Evolutionary conservation across 164 flowering plant species (phyloP).

Genomic region (Hamamelis virginiana): DNA sequence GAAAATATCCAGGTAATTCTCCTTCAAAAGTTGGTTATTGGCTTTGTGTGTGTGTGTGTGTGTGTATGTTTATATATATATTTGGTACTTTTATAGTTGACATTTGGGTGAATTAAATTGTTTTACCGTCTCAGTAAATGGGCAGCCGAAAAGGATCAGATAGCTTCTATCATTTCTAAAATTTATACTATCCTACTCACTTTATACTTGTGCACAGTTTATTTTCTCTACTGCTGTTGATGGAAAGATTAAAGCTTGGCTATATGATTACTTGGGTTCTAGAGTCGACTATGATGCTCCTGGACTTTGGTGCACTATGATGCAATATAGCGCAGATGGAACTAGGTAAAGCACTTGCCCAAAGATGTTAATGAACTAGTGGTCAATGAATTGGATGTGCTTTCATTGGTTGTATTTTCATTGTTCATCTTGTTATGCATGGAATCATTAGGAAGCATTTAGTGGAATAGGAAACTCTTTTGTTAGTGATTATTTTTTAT

Average conservation of each 20-base stretch:
- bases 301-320: conserved; percentile 48
- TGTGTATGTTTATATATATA: no score
- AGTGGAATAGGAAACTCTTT: neutral
- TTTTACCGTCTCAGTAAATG: neutral
- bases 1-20: conserved; percentile 58
- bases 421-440: neutral
- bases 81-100: neutral
- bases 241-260: conserved; percentile 68
- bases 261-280: conserved; percentile 51
- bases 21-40: neutral
- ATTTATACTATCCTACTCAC: neutral
- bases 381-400: neutral
- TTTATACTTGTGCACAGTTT: conserved; percentile 34
- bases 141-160: no score
- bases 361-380: neutral
- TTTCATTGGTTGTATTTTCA: neutral
- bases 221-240: conserved; percentile 56
- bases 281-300: conserved; percentile 62
- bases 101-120: neutral
- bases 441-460: neutral
- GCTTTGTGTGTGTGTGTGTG: no score
- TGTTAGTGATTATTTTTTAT: neutral
- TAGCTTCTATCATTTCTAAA: neutral
- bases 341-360: conserved; percentile 32
- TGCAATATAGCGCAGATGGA: conserved; percentile 65